Conservation (phyloP, 2,329 filamentous ascomycete genomes). For the Trichoderma atrobrunneum region DNA sequence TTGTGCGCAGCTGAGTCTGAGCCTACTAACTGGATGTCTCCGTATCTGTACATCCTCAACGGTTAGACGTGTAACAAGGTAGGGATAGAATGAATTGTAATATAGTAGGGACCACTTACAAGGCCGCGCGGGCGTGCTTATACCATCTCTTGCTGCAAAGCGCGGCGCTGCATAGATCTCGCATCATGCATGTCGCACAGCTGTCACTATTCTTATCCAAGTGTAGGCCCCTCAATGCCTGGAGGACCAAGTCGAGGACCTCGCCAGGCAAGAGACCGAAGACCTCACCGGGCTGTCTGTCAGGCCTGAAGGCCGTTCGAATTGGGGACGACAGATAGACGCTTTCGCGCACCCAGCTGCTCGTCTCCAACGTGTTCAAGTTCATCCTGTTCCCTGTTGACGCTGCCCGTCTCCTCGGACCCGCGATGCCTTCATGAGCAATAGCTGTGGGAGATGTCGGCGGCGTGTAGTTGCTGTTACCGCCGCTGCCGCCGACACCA, state of each 20-base stretch:
- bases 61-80: neutral
- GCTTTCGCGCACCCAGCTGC: conserved; percentile 16
- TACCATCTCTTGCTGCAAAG: conserved; percentile 51
- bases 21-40: conserved; percentile 57
- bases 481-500: neutral
- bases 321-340: conserved; percentile 16
- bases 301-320: conserved; percentile 17
- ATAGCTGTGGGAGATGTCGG: conserved; percentile 26
- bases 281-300: conserved; percentile 45
- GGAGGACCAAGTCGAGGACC: conserved; percentile 56
- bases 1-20: conserved; percentile 53
- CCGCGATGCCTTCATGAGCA: conserved; percentile 29
- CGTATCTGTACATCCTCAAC: conserved; percentile 42
- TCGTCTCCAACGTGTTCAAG: conserved; percentile 41
- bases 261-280: conserved; percentile 58
- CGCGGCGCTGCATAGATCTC: conserved; percentile 54
- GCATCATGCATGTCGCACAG: conserved; percentile 65
- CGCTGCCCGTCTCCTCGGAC: conserved; percentile 27
- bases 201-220: conserved; percentile 46
- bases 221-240: conserved; percentile 52
- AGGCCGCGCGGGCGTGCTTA: conserved; percentile 47
- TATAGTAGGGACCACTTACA: conserved; percentile 42
- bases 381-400: conserved; percentile 40
- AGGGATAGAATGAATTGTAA: neutral
- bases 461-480: conserved; percentile 21